These are phyloP conservation scores for Aspergillus intermedius DNA, from an alignment of 2,329 filamentous ascomycete species.

Conservation along the genomic window DNA sequence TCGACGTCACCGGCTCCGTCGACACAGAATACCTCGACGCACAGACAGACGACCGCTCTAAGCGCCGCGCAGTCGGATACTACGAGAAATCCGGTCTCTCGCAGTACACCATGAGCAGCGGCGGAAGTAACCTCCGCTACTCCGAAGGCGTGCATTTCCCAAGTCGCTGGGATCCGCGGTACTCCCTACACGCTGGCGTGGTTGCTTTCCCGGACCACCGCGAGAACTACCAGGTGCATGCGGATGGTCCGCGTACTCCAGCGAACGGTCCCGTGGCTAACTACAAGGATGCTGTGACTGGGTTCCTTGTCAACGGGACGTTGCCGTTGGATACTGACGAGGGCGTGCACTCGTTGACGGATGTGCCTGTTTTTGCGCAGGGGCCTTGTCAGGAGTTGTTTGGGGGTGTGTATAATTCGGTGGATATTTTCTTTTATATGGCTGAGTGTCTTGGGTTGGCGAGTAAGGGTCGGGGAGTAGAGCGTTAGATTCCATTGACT, in stretches of 20 bases:
- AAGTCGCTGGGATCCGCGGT: constrained; percentile 71
- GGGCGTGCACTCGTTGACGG: constrained; percentile 71
- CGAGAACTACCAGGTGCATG: constrained; percentile 69
- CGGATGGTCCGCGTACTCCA: constrained; percentile 56
- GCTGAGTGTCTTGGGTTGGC: constrained; percentile 33
- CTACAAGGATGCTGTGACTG: constrained; percentile 57
- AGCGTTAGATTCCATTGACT: too few relatives aligned
- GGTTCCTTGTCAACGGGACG: constrained; percentile 71
- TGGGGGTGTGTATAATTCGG: constrained; percentile 41
- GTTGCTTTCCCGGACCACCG: constrained; percentile 66
- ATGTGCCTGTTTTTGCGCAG: constrained; percentile 70
- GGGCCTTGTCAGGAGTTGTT: constrained; percentile 75
- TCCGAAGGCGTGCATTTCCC: constrained; percentile 71
- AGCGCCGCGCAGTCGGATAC: constrained; percentile 66
- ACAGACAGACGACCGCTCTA: constrained; percentile 60
- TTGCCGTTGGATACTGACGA: constrained; percentile 56
- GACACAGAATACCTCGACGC: constrained; percentile 70
- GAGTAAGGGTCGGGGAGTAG: too few relatives aligned
- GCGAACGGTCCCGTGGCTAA: constrained; percentile 62
- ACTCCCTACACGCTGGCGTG: constrained; percentile 68
- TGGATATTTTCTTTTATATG: constrained; percentile 37
- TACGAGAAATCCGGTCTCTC: constrained; percentile 69
- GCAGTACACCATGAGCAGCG: constrained; percentile 61
- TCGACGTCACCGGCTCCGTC: constrained; percentile 76
- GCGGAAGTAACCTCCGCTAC: constrained; percentile 57